Base-by-base conservation (phyloP, 2,329 filamentous ascomycete genomes). In the Capronia coronata region DNA sequence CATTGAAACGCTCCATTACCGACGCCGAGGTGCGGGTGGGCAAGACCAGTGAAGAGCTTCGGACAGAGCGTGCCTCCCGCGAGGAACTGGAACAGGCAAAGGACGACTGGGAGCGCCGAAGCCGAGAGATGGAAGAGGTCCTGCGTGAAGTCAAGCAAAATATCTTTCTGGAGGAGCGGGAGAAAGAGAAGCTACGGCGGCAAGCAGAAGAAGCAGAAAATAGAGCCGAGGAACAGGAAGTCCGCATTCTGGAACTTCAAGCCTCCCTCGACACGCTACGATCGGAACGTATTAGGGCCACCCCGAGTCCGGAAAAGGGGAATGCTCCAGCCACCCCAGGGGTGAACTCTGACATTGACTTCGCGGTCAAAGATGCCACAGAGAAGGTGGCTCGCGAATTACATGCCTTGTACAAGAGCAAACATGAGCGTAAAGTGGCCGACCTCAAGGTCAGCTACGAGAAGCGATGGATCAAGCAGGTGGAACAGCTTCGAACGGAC, bases 391-490 rank as follows among this genome's bases (percentile, higher is more conserved):
- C 91, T n/a, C 80, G 88, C 23, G 93, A 98, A 64, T 77, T 98
- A 34, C 93, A 98, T 65, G 78, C 84, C 0, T 77, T 95, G 9
- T 98, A 98, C 77, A 97, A 96, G 72, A 83, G 85, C 64, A 98
- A 98, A 71, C 93, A 98, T 66, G 91, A 97, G 72, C 87, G 84
- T 55, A 98, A 98, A 73, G 91, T 97, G 38, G 80, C 87, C 1
- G 91, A 90, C 2, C 75, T 98, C 57, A 97, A 83, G 65, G 80
- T 82, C 61, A 80, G 77, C 63, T 83, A 97, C 70, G 88, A 96
- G 67, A 79, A 79, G 40, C 83, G 91, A 47, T 93, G 88, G 79
- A 88, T 94, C 68, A 94, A 94, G 75, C 87, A 85, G 63, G 80
- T 91, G 49, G 80, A 79, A 46, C 86, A 91, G 61, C 78, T 95